phyloP scores from a whole-genome alignment of 179 eudicot genomes.

The Vitellaria paradoxa region DNA sequence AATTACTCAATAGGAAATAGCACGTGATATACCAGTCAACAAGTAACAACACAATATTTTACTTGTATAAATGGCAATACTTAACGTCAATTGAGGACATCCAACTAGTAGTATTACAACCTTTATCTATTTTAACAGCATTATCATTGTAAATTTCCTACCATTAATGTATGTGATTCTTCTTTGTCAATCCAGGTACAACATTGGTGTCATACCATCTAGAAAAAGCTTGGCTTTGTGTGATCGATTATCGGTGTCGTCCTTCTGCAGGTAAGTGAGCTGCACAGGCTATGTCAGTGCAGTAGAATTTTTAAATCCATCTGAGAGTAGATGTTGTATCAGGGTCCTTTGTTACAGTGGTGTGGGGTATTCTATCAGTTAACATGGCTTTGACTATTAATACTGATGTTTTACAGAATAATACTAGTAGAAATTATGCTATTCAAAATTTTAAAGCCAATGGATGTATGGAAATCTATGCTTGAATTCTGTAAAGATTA shows the following conservation, averaged over 20 bases:
- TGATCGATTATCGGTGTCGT: slow-evolving; percentile 70
- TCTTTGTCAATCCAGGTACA: slow-evolving; percentile 53
- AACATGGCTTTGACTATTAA: neutral
- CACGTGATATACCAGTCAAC: neutral
- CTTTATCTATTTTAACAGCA: neutral
- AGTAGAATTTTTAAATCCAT: neutral
- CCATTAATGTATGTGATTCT: neutral
- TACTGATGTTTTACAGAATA: neutral
- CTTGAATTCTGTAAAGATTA: neutral
- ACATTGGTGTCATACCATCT: slow-evolving; percentile 82
- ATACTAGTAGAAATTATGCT: neutral
- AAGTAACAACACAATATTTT: neutral
- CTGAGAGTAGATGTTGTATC: too few relatives aligned
- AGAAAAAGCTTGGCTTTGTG: slow-evolving; percentile 79
- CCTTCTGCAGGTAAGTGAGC: slow-evolving; percentile 74
- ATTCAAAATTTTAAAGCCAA: neutral
- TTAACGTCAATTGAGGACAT: neutral
- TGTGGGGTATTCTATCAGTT: neutral
- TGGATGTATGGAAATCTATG: neutral
- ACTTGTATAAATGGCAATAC: neutral
- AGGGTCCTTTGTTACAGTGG: neutral
- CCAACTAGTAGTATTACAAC: neutral
- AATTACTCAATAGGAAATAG: neutral
- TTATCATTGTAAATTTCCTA: neutral
- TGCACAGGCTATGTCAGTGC: slow-evolving; percentile 10